These are phyloP conservation scores for Trametes cinnabarina DNA, from an alignment of 768 basidiomycete species.

Conservation along the genomic window DNA sequence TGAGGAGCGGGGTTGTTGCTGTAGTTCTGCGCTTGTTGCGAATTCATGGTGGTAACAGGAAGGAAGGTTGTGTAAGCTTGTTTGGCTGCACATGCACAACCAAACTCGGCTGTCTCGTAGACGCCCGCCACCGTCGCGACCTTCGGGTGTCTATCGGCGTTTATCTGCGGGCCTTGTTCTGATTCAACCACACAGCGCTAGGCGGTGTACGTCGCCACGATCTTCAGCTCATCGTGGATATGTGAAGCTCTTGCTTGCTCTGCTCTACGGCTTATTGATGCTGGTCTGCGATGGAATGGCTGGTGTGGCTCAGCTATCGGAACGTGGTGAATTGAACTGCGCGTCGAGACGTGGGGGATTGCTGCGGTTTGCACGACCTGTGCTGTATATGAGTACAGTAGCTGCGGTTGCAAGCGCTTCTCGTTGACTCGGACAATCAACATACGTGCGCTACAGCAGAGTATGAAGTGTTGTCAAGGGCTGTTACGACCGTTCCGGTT, in stretches of 20 bases:
- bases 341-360: background rate
- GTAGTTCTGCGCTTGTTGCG: constrained; percentile 33
- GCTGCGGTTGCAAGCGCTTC: background rate
- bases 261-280: too few species aligned
- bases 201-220: too few species aligned
- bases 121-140: background rate
- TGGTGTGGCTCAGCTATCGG: too few species aligned
- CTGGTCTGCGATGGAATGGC: too few species aligned
- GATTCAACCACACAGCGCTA: background rate
- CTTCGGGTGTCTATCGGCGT: background rate
- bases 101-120: constrained; percentile 8
- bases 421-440: too few species aligned
- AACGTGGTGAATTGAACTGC: too few species aligned
- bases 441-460: background rate
- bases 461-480: background rate
- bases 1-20: constrained; percentile 23
- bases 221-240: too few species aligned
- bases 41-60: constrained; percentile 38
- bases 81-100: constrained; percentile 15
- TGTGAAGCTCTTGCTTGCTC: too few species aligned
- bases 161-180: background rate
- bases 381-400: background rate
- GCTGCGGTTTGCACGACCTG: too few species aligned
- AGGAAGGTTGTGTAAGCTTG: constrained; percentile 27
- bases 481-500: background rate